Percentiles rank a stretch among this genome's conserved stretches.
These are phyloP conservation scores for Populus hybrid DNA, from an alignment of 441 rosid species.

Conservation along the genomic window DNA sequence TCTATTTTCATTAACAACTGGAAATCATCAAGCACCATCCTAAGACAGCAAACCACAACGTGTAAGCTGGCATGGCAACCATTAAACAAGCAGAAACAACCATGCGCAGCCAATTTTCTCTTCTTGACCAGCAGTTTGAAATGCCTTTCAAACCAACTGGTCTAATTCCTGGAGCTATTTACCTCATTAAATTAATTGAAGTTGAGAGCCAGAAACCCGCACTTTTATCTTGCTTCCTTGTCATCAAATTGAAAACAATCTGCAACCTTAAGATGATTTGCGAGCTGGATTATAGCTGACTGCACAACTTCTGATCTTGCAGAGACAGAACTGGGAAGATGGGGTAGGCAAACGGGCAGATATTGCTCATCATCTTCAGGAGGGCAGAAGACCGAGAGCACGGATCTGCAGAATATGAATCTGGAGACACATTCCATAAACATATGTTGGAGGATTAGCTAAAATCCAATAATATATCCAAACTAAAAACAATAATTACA, in stretches of 20 bases:
- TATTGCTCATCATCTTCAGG: conserved; percentile 39
- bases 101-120: conserved; percentile 19
- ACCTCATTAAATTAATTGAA: conserved; percentile 10
- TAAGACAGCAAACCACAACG: conserved; percentile 4
- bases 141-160: conserved; percentile 9
- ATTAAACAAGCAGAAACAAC: conserved; percentile 32
- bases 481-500: background rate
- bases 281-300: conserved; percentile 51
- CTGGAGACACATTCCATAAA: conserved; percentile 39
- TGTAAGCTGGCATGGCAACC: conserved; percentile 8
- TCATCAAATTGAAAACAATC: conserved; percentile 48
- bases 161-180: background rate
- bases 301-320: conserved; percentile 46
- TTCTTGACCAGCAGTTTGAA: conserved; percentile 9
- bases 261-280: conserved; percentile 56
- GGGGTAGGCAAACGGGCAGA: conserved; percentile 78
- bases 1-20: conserved; percentile 21
- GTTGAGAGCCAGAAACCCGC: conserved; percentile 15
- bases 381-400: conserved; percentile 46
- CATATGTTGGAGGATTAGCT: conserved; percentile 2
- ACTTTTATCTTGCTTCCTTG: conserved; percentile 17
- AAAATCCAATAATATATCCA: background rate
- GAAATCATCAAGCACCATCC: conserved; percentile 15
- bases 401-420: conserved; percentile 84
- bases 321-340: conserved; percentile 63